Evolutionary conservation across 2,329 filamentous ascomycete species (phyloP), one percentile per base, ranked within the genome.

Genomic region (Epichloe hybrida): DNA sequence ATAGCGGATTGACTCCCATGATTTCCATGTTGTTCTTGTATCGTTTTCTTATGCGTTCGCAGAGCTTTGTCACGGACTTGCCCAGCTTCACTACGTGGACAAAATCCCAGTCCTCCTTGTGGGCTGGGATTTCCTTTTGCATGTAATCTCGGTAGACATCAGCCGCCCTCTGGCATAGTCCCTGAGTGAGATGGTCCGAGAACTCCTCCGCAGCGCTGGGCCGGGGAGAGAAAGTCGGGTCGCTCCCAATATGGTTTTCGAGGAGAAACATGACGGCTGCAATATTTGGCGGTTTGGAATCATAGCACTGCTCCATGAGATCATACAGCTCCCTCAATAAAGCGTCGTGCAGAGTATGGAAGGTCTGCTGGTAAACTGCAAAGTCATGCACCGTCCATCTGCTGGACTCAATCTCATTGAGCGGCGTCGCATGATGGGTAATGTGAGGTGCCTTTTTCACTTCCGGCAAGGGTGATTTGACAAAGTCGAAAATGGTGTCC

Each of bases 81-180:
- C 90, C 89, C 23, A 98, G 78, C 61, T 90, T 81, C 53, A 96
- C 88, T 51, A 97, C 84, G 65, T 97, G 88, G 55, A 79, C 85
- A 64, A 95, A 91, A 58, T 96, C 81, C 90, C 93, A 96, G 47
- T 87, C 77, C 56, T 89, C 81, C 58, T 88, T 83, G 50, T 84
- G 79, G 36, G 85, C 77, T 1, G 90, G 89, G 1, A 98, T 83
- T 60, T 90, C 79, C 54, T 83, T 52, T 52, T 90, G 80, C 46
- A 97, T 78, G 56, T 90, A 82, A 31, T 78, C 79, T 50, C 84
- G 79, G 63, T 98, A 97, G 5, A 84, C 83, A n/a, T 83, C 80
- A 17, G 79, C 79, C 7, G 91, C 90, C 60, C 84, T 85, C 54
- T 84, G 74, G 48, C 79, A 77, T 44, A 97, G 73, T 2, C 83